Conservation (phyloP, 176 grass and related monocot species). For the Carex parvula region DNA sequence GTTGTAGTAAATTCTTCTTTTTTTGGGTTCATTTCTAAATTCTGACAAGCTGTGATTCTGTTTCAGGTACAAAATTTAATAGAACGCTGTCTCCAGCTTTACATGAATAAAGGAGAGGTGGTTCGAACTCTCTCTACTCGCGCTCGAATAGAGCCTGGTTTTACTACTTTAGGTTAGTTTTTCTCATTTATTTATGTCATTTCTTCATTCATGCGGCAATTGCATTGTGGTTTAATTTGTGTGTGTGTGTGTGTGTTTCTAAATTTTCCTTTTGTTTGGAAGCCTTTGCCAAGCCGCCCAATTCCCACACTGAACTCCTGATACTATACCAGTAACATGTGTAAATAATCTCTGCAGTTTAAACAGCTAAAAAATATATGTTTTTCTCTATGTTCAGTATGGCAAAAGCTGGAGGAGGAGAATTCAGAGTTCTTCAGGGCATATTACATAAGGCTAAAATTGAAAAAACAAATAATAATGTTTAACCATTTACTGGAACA, state of each 20-base stretch:
- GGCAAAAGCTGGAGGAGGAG: conserved; percentile 99
- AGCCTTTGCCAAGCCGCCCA: background rate
- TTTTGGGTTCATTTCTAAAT: conserved; percentile 1
- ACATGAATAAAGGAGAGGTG: conserved; percentile 97
- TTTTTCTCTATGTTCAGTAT: conserved; percentile 61
- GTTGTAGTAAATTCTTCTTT: conserved; percentile 16
- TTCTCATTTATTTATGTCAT: background rate
- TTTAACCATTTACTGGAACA: conserved; percentile 93
- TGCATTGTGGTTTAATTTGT: background rate
- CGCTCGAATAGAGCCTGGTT: conserved; percentile 95
- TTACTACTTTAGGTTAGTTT: conserved; percentile 82
- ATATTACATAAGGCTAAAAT: conserved; percentile 94
- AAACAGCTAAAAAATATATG: background rate
- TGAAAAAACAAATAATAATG: conserved; percentile 92
- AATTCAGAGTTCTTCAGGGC: conserved; percentile 92
- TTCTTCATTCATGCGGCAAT: background rate
- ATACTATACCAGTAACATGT: background rate
- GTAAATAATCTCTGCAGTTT: background rate
- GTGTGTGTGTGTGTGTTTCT: background rate
- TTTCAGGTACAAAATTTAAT: conserved; percentile 99
- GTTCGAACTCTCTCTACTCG: conserved; percentile 80
- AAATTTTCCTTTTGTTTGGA: background rate
- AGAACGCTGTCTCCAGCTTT: conserved; percentile 88
- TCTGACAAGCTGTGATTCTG: conserved; percentile 18
- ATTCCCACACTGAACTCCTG: background rate